Evolutionary conservation across 2,329 filamentous ascomycete genomes (phyloP), one percentile per base, ranked within the genome.

Genomic region (Polytolypa hystricis): DNA sequence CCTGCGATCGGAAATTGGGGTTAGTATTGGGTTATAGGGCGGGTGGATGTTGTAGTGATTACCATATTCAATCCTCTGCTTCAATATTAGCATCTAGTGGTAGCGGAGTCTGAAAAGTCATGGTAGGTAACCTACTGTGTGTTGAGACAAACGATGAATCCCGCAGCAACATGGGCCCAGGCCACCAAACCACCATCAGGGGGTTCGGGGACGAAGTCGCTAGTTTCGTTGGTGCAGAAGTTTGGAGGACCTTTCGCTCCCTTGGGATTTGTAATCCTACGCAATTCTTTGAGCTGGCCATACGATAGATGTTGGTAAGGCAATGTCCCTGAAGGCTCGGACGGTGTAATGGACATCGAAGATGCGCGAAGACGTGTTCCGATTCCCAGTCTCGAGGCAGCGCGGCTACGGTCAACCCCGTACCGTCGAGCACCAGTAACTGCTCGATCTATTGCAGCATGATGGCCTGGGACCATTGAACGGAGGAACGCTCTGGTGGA

Each of bases 41-140:
- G 16, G 19, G 16, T 3, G 18, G 14, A 21, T 10, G 20, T n/a
- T 30, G 11, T 9, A 21, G 14, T 9, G 19, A 38, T 39, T 16
- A 51, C 49, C 37, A 59, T 60, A 39, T 59, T 54, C 34, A 57
- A 52, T 3, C 56, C 57, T 14, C 41, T 42, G 38, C 25, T 28
- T 25, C 23, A 4, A 10, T 12, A 15, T 38, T 31, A 31, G 21
- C 18, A 16, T 11, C 26, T 20, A 15, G 11, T 26, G 7, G n/a
- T n/a, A n/a, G n/a, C n/a, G n/a, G n/a, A n/a, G 9, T 31, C 11
- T 14, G 16, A 6, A 11, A 30, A 11, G 11, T 30, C 28, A 8
- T 30, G 8, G 14, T 9, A 16, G 5, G 26, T 27, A 14, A 14
- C 44, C 32, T 44, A 55, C 60, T 58, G 50, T 2, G 53, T 51